These are phyloP conservation scores for Trametes elegans DNA, from an alignment of 768 basidiomycete genomes.

Conservation along the genomic window DNA sequence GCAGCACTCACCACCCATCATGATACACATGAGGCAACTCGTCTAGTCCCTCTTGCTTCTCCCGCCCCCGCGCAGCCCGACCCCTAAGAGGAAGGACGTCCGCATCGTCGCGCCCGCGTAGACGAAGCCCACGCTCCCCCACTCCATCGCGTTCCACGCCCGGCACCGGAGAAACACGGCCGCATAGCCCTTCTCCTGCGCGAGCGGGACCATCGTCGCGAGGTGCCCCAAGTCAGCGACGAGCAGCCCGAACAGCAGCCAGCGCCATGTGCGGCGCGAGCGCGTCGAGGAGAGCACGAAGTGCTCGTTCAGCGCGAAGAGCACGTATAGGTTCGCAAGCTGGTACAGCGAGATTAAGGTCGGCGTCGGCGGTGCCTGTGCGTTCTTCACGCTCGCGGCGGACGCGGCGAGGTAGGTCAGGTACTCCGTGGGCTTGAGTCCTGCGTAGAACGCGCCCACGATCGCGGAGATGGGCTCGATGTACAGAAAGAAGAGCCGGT, in stretches of 20 bases:
- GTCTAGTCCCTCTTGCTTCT: neutral
- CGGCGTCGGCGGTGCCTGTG: constrained; percentile 26
- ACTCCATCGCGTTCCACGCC: constrained; percentile 53
- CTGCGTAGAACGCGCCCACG: constrained; percentile 48
- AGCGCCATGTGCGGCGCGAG: constrained; percentile 41
- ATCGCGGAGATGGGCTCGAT: constrained; percentile 52
- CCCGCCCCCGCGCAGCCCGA: constrained; percentile 28
- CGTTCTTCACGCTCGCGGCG: neutral
- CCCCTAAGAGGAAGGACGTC: constrained; percentile 38
- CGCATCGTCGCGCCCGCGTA: constrained; percentile 46
- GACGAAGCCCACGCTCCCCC: constrained; percentile 55
- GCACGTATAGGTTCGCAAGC: constrained; percentile 49
- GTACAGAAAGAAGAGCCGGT: constrained; percentile 49
- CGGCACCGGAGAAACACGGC: constrained; percentile 43
- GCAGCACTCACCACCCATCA: no score
- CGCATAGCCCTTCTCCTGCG: constrained; percentile 25
- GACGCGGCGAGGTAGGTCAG: constrained; percentile 35
- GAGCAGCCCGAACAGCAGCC: constrained; percentile 43
- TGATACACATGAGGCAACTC: no score
- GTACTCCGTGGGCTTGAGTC: constrained; percentile 37
- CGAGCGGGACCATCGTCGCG: constrained; percentile 43
- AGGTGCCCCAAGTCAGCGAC: constrained; percentile 51
- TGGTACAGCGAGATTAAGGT: constrained; percentile 43
- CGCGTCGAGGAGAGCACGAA: constrained; percentile 45
- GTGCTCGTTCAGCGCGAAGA: constrained; percentile 51